Base-by-base conservation (phyloP, 768 basidiomycete genomes). In the Termitomyces sp. region DNA sequence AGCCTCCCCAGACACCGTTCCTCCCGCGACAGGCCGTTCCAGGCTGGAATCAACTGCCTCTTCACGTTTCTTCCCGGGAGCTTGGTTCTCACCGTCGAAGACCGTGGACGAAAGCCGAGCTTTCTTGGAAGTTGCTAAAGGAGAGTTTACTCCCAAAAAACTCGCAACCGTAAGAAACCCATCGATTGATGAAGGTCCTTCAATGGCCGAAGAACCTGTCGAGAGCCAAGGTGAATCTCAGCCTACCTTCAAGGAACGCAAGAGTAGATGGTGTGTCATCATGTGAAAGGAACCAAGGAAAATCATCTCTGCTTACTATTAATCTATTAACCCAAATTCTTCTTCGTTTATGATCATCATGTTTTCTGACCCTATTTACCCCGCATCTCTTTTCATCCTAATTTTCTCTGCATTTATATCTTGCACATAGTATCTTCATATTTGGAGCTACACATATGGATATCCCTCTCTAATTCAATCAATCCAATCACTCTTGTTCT, bases 41-140 rank as follows among this genome's bases (percentile, higher is more conserved):
- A 68, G 80, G 46, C 70, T 76, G n/a, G 79, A 80, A 61, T 81
- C 82, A 10, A 77, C 79, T 0, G 70, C 80, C 3, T 82, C 82
- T n/a, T 81, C 80, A 12, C 71, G 77, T 44, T 76, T 78, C 68
- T 80, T 83, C 75, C 81, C 80, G 9, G 82, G 82, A 32, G 79
- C 76, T 1, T 82, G 81, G 81, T 75, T 75, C 56, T 71, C 73
- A 10, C 59, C 67, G 20, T 62, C 73, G 23, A 77, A 73, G 61
- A 60, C 70, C 5, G 71, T 75, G 1, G 64, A 68, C 36, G 73
- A 77, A 60, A 75, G 72, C 42, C 67, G 79, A 42, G 61, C 80
- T 7, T 82, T 81, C 7, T 58, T 82, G 36, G 81, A 82, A 52
- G 68, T 73, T 49, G 81, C 80, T 12, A 66, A 70, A 51, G 81